A percentile compares a stretch with the other conserved stretches of the same genome.
Conservation (phyloP, 306 rosid genomes). For the Delonix regia region DNA sequence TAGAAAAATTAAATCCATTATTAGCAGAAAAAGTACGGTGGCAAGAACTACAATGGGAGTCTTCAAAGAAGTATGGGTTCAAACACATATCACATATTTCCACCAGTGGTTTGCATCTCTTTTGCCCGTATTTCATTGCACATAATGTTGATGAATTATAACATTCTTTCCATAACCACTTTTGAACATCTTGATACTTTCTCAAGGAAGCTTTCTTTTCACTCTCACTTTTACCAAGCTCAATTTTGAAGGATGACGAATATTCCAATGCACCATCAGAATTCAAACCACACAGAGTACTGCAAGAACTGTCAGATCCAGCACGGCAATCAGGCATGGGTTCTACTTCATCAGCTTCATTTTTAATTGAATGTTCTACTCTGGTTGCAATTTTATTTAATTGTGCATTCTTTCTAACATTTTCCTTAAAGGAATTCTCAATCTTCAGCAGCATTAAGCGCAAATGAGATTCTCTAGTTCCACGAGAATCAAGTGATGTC, state of each 20-base stretch:
- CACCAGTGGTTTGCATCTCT: slow-evolving; percentile 72
- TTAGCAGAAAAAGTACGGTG: slow-evolving; percentile 58
- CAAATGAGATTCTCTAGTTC: slow-evolving; percentile 90
- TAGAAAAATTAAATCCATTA: slow-evolving; percentile 57
- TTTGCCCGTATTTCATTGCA: slow-evolving; percentile 73
- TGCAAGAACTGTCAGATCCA: slow-evolving; percentile 74
- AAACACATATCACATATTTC: slow-evolving; percentile 75
- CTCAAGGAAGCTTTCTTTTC: slow-evolving; percentile 78
- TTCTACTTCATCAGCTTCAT: slow-evolving; percentile 56
- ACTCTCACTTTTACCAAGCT: slow-evolving; percentile 73
- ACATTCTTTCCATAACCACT: slow-evolving; percentile 93
- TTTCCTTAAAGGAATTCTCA: slow-evolving; percentile 79
- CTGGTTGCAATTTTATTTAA: slow-evolving; percentile 40
- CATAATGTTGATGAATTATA: slow-evolving; percentile 59
- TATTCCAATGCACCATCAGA: slow-evolving; percentile 54
- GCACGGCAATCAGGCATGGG: slow-evolving; percentile 47
- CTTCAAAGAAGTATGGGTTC: slow-evolving; percentile 63
- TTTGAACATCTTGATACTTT: slow-evolving; percentile 88
- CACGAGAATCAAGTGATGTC: slow-evolving; percentile 83
- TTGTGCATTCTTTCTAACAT: slow-evolving; percentile 55
- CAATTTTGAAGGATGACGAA: slow-evolving; percentile 81
- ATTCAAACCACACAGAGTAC: slow-evolving; percentile 64
- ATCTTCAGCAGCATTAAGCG: slow-evolving; percentile 90
- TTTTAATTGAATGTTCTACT: slow-evolving; percentile 47
- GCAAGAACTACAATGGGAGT: slow-evolving; percentile 82